Evolutionary conservation across 495 filamentous ascomycete species (phyloP).

Genomic region (Penicillium crystallinum): DNA sequence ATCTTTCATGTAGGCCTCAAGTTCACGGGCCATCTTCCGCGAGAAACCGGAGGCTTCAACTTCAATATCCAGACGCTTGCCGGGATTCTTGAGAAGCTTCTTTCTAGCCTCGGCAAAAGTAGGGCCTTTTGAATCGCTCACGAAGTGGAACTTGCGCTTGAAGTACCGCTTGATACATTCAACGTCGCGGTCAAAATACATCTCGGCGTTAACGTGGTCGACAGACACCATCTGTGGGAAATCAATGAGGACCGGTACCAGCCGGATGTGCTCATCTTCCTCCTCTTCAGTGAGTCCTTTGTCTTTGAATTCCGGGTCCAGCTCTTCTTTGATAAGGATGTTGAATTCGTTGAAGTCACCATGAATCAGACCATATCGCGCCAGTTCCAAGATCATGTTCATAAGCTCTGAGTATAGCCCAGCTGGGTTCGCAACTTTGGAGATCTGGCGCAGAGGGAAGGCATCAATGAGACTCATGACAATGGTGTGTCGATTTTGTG

Average conservation of each 20-base stretch:
- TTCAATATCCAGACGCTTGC: conserved; percentile 72
- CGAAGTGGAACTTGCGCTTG: conserved; percentile 80
- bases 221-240: conserved; percentile 99
- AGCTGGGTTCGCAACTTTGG: conserved; percentile 71
- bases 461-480: conserved; percentile 90
- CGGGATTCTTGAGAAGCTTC: conserved; percentile 56
- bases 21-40: conserved; percentile 88
- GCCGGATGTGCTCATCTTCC: conserved; percentile 28
- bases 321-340: conserved; percentile 78
- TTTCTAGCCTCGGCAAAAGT: conserved; percentile 79
- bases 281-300: conserved; percentile 28
- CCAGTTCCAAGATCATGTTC: conserved; percentile 75
- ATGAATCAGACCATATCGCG: conserved; percentile 87
- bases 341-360: conserved; percentile 99
- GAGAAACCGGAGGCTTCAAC: conserved; percentile 94
- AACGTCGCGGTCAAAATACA: conserved; percentile 94
- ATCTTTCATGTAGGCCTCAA: conserved; percentile 82
- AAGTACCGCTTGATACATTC: conserved; percentile 93
- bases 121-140: conserved; percentile 73
- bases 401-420: conserved; percentile 83
- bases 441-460: conserved; percentile 81
- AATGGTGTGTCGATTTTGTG: conserved; percentile 87
- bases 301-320: conserved; percentile 35
- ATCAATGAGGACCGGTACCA: conserved; percentile 79
- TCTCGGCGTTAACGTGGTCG: conserved; percentile 84